These are phyloP conservation scores for Saturnispora dispora DNA, from an alignment of 805 yeast genomes.

Conservation along the genomic window DNA sequence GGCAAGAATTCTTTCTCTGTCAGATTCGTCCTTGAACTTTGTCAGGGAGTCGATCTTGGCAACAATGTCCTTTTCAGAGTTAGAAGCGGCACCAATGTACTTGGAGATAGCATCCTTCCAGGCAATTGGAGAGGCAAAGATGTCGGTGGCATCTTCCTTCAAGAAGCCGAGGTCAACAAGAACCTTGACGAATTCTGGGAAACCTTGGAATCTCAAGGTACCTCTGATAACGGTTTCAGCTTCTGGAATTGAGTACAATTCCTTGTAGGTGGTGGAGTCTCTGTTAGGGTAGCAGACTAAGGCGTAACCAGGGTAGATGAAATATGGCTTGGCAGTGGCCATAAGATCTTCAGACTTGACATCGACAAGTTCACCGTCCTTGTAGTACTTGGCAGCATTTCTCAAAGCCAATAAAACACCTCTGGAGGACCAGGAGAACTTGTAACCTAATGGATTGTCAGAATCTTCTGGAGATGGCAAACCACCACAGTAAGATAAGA, in stretches of 20 bases:
- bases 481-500: slow-evolving; percentile 97
- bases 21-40: slow-evolving; percentile 69
- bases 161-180: slow-evolving; percentile 90
- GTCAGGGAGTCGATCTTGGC: slow-evolving; percentile 72
- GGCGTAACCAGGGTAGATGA: slow-evolving; percentile 91
- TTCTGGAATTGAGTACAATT: slow-evolving; percentile 90
- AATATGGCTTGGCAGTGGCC: slow-evolving; percentile 92
- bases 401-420: slow-evolving; percentile 94
- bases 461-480: slow-evolving; percentile 97
- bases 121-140: slow-evolving; percentile 47
- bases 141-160: slow-evolving; percentile 60
- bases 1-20: slow-evolving; percentile 74
- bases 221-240: slow-evolving; percentile 97
- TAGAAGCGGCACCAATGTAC: slow-evolving; percentile 65
- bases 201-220: slow-evolving; percentile 95
- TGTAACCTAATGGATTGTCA: slow-evolving; percentile 96
- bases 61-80: slow-evolving; percentile 62
- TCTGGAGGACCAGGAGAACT: slow-evolving; percentile 98
- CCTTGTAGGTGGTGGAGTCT: slow-evolving; percentile 90
- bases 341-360: slow-evolving; percentile 85
- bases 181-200: slow-evolving; percentile 95
- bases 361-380: slow-evolving; percentile 73
- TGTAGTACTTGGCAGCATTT: slow-evolving; percentile 84
- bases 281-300: slow-evolving; percentile 96
- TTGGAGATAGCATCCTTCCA: slow-evolving; percentile 86